Conservation (phyloP, 768 basidiomycete species). For the Russula griseocarnosa region DNA sequence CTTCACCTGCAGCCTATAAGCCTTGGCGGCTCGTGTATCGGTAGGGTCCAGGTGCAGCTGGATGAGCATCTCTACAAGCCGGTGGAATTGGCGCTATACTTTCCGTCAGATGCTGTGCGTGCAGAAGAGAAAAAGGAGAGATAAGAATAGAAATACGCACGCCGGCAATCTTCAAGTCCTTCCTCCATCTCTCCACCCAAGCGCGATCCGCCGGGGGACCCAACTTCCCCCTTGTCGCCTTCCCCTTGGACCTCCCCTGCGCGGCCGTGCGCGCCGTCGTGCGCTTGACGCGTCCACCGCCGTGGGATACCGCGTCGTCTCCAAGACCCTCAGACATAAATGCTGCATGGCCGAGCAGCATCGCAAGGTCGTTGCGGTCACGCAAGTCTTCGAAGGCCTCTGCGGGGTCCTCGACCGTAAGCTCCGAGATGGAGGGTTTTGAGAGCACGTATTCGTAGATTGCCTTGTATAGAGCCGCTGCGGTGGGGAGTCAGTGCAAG, state of each 20-base stretch:
- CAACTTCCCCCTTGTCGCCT: conserved; percentile 53
- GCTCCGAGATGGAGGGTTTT: conserved; percentile 71
- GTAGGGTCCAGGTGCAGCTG: conserved; percentile 62
- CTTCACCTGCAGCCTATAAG: conserved; percentile 89
- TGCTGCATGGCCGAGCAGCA: conserved; percentile 58
- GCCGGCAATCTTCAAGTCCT: conserved; percentile 82
- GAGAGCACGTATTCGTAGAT: conserved; percentile 74
- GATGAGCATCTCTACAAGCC: conserved; percentile 88
- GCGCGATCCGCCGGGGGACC: conserved; percentile 71
- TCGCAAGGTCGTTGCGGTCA: conserved; percentile 84
- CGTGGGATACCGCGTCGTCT: conserved; percentile 31
- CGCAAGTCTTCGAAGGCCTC: conserved; percentile 97
- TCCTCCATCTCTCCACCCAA: conserved; percentile 79
- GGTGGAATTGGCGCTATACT: conserved; percentile 83
- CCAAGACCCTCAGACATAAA: conserved; percentile 75
- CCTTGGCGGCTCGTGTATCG: conserved; percentile 51
- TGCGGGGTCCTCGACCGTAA: conserved; percentile 96
- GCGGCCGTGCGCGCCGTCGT: conserved; percentile 27
- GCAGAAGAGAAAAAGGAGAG: not conserved
- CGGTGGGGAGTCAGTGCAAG: conserved; percentile 6
- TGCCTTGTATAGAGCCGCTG: conserved; percentile 83
- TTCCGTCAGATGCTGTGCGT: not conserved
- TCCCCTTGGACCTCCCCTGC: conserved; percentile 42
- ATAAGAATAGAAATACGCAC: conserved; percentile 40
- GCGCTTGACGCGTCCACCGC: conserved; percentile 41